These are phyloP conservation scores for Luffa aegyptiaca DNA, from an alignment of 306 rosid species.

Conservation along the genomic window DNA sequence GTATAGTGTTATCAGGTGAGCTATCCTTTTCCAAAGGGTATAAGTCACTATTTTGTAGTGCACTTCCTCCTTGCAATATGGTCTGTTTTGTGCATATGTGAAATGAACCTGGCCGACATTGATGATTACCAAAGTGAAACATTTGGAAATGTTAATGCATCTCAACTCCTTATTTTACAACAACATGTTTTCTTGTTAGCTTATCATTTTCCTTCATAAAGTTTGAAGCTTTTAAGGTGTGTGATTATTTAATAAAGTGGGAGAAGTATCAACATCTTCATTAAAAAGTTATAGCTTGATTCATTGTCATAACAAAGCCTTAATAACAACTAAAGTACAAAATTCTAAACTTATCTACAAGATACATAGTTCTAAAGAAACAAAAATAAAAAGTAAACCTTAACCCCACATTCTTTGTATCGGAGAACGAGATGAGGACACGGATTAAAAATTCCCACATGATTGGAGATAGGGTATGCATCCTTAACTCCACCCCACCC, in stretches of 20 bases:
- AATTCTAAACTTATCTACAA: not conserved
- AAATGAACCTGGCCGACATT: conserved; percentile 8
- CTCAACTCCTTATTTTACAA: not conserved
- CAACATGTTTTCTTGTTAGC: not conserved
- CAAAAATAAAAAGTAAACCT: not conserved
- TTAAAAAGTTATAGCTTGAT: not conserved
- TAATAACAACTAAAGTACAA: not conserved
- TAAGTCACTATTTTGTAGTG: conserved; percentile 7
- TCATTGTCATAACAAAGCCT: not conserved
- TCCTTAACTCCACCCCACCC: not conserved
- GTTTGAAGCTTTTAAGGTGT: not conserved
- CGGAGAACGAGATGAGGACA: not conserved
- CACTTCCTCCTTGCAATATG: not conserved
- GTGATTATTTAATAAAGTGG: conserved; percentile 2
- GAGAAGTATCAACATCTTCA: conserved; percentile 4
- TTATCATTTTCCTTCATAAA: not conserved
- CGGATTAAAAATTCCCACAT: not conserved
- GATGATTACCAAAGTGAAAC: not conserved
- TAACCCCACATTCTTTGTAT: not conserved
- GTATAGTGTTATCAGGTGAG: not conserved
- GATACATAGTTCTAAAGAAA: not conserved
- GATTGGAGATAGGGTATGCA: not conserved
- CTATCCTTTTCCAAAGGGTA: conserved; percentile 4
- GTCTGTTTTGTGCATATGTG: not conserved
- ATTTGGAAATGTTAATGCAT: not conserved